Evolutionary conservation across 495 filamentous ascomycete species (phyloP), one percentile per base, ranked within the genome.

Genomic region (Podospora anserina): DNA sequence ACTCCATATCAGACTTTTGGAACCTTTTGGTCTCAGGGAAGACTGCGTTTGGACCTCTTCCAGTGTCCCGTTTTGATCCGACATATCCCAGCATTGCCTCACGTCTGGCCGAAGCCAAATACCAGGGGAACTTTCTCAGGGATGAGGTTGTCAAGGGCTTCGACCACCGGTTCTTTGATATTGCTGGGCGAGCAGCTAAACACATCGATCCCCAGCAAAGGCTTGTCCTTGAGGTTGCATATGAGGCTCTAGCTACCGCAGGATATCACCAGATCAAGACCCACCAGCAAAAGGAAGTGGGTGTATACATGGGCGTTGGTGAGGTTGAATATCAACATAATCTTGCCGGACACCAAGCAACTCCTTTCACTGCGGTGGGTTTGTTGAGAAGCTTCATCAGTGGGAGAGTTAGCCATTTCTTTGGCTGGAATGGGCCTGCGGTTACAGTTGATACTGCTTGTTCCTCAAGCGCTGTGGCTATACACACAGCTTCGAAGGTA

Each of bases 181-280:
- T 88, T 28, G 83, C 81, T 2, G 76, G 82, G 3, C 75, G 78
- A 3, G 87, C 88, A 58, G 88, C 92, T 49, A 88, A 90, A 4
- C 57, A 57, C 9, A 67, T 66, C 56, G 92, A 94, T 75, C 92
- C 92, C 3, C 91, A 92, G 72, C 91, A 93, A 71, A 86, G 92
- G 28, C 78, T 92, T 53, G 87, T 90, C 0, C 81, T 96, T 7
- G 85, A 91, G 57, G 91, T 87, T 56, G 90, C 90, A 0, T 94
- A 93, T 71, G 90, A 93, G 69, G 92, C 92, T 1, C 81, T 96
- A 2, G 92, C 94, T 74, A 69, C 72, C 71, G 85, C 87, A 61
- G 93, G 71, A 85, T 70, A 70, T 30, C 64, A 91, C 9, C 11
- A 20, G 2, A 9, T 19, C 7, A 1, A 15, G 16, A n/a, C 28